phyloP scores from a whole-genome alignment of 2,329 filamentous ascomycete species.

The Claviceps capensis region DNA sequence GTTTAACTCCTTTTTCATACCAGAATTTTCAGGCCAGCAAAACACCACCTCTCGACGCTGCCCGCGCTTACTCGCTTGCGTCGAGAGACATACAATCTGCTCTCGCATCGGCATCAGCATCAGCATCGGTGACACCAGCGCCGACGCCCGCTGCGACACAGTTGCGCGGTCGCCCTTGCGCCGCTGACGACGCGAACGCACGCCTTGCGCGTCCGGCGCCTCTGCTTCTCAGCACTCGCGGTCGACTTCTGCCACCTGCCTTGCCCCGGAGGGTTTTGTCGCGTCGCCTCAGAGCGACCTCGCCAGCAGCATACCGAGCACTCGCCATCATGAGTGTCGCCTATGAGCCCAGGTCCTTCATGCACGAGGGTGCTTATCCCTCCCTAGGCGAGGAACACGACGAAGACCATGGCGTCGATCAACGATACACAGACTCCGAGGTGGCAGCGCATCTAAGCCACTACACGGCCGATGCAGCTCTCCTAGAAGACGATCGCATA shows the following conservation, averaged over 20 bases:
- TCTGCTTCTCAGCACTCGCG: neutral
- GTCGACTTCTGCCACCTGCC: conserved; percentile 6
- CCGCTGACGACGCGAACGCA: neutral
- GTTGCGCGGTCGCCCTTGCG: neutral
- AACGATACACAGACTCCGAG: conserved; percentile 29
- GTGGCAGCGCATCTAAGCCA: conserved; percentile 29
- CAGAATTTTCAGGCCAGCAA: conserved; percentile 15
- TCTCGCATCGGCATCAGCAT: conserved; percentile 1
- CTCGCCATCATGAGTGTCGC: conserved; percentile 34
- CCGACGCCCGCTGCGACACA: neutral
- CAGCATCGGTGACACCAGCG: conserved; percentile 1
- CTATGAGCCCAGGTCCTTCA: conserved; percentile 35
- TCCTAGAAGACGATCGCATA: conserved; percentile 11
- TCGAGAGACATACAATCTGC: conserved; percentile 7
- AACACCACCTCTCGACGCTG: conserved; percentile 7
- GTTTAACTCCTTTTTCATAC: conserved; percentile 13
- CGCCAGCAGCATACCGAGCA: conserved; percentile 9
- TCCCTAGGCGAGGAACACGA: conserved; percentile 31
- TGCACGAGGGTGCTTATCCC: conserved; percentile 34
- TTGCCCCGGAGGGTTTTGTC: conserved; percentile 5
- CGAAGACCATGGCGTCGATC: conserved; percentile 25
- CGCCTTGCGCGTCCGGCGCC: conserved; percentile 6
- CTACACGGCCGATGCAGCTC: conserved; percentile 25
- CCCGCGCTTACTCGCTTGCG: conserved; percentile 6
- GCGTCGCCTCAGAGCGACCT: conserved; percentile 5